Conservation (phyloP, 2,329 filamentous ascomycete species). For the Leptographium wingfieldii region DNA sequence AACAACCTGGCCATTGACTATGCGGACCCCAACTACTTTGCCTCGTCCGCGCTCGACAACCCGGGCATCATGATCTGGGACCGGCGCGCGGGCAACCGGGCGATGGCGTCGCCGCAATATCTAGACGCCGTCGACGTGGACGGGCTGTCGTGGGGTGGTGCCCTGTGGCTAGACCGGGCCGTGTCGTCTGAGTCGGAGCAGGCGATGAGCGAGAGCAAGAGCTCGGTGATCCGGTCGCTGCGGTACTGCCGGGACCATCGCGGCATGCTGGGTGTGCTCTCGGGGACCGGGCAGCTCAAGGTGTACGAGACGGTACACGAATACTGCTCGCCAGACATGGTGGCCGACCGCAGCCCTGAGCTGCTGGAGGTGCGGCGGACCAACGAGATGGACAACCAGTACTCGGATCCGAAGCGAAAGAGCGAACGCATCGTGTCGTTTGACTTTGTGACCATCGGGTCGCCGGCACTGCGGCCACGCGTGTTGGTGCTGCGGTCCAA, state of each 20-base stretch:
- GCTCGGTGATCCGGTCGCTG: constrained; percentile 48
- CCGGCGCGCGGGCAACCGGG: constrained; percentile 46
- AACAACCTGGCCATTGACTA: constrained; percentile 69
- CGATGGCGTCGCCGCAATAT: constrained; percentile 41
- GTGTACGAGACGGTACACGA: constrained; percentile 47
- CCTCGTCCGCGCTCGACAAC: constrained; percentile 64
- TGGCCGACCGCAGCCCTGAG: constrained; percentile 38
- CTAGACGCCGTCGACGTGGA: constrained; percentile 46
- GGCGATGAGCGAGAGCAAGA: constrained; percentile 38
- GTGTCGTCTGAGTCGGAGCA: constrained; percentile 42
- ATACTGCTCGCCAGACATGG: constrained; percentile 26
- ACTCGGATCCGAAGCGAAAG: constrained; percentile 36
- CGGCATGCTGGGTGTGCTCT: constrained; percentile 48
- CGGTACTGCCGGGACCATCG: constrained; percentile 51
- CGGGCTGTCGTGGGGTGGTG: constrained; percentile 49
- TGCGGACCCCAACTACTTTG: constrained; percentile 70
- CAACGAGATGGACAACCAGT: constrained; percentile 49
- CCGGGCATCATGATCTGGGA: constrained; percentile 71
- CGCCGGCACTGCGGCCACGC: constrained; percentile 42
- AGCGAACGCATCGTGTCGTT: constrained; percentile 53
- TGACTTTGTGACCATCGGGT: constrained; percentile 51
- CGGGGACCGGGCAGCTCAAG: constrained; percentile 50
- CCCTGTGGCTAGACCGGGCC: constrained; percentile 42
- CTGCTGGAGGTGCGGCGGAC: constrained; percentile 47
- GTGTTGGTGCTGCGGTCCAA: constrained; percentile 47